Conservation (phyloP, 1,284 basidiomycete species). For the Entoloma clypeatum region DNA sequence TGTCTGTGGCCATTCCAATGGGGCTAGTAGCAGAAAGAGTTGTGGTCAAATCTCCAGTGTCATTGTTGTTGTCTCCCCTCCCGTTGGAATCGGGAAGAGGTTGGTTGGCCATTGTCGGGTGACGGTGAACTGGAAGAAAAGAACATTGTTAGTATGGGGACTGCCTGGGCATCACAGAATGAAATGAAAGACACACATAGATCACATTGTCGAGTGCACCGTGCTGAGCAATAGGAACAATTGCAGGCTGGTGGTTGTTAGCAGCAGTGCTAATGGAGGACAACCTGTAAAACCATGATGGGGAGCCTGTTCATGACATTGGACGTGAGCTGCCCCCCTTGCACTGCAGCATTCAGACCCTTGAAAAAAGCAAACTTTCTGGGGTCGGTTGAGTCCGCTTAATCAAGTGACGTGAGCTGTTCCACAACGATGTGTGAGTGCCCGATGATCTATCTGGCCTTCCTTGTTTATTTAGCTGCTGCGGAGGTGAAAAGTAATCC, state of each 20-base stretch:
- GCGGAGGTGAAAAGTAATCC: conserved; percentile 64
- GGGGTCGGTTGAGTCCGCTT: conserved; percentile 51
- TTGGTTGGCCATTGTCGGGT: no score
- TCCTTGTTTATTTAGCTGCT: conserved; percentile 52
- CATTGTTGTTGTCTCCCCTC: no score
- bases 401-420: conserved; percentile 41
- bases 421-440: conserved; percentile 67
- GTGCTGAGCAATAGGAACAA: conserved; percentile 58
- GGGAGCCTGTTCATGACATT: conserved; percentile 54
- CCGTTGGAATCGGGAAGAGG: no score
- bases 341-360: conserved; percentile 47
- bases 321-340: conserved; percentile 46
- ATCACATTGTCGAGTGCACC: conserved; percentile 52
- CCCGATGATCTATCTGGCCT: conserved; percentile 49
- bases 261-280: conserved; percentile 52
- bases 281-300: conserved; percentile 54
- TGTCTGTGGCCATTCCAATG: no score
- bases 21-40: no score
- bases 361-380: conserved; percentile 64
- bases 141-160: no score
- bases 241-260: conserved; percentile 65
- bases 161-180: no score
- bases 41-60: no score
- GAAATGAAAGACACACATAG: conserved; percentile 53
- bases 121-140: no score